Evolutionary conservation across 169 alveolate species (phyloP).

Genomic region (Blepharisma undulans): DNA sequence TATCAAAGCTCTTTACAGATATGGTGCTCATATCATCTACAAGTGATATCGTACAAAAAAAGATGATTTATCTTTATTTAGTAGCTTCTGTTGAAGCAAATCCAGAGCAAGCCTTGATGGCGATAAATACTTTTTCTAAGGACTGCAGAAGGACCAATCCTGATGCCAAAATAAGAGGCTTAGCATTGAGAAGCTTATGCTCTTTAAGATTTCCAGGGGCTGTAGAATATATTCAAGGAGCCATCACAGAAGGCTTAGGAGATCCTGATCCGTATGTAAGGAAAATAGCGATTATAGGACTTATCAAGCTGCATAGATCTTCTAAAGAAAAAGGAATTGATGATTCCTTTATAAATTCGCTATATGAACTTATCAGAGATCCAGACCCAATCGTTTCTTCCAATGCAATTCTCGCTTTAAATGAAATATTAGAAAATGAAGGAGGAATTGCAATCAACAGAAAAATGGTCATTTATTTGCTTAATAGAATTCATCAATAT

Average conservation of each 20-base stretch:
- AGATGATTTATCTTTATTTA: slow-evolving; percentile 96
- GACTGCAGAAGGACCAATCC: slow-evolving; percentile 90
- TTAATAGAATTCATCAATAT: slow-evolving; percentile 88
- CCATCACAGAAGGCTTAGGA: slow-evolving; percentile 86
- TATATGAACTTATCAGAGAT: slow-evolving; percentile 84
- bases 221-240: slow-evolving; percentile 89
- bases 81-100: slow-evolving; percentile 95
- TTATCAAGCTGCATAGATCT: slow-evolving; percentile 66
- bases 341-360: slow-evolving; percentile 62
- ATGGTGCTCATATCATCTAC: slow-evolving; percentile 96
- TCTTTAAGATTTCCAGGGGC: slow-evolving; percentile 91
- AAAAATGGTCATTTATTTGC: slow-evolving; percentile 82
- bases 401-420: slow-evolving; percentile 91
- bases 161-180: slow-evolving; percentile 97
- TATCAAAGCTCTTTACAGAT: slow-evolving; percentile 94
- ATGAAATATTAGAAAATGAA: slow-evolving; percentile 91
- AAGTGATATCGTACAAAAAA: slow-evolving; percentile 96
- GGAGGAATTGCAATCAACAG: slow-evolving; percentile 94
- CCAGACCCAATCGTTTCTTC: slow-evolving; percentile 89
- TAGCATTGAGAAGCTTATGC: slow-evolving; percentile 96
- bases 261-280: slow-evolving; percentile 96
- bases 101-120: slow-evolving; percentile 95
- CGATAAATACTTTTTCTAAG: slow-evolving; percentile 96
- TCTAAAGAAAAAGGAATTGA: slow-evolving; percentile 15
- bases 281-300: slow-evolving; percentile 95